phyloP scores from a whole-genome alignment of 2,329 filamentous ascomycete species.

The Juglanconis sp. region DNA sequence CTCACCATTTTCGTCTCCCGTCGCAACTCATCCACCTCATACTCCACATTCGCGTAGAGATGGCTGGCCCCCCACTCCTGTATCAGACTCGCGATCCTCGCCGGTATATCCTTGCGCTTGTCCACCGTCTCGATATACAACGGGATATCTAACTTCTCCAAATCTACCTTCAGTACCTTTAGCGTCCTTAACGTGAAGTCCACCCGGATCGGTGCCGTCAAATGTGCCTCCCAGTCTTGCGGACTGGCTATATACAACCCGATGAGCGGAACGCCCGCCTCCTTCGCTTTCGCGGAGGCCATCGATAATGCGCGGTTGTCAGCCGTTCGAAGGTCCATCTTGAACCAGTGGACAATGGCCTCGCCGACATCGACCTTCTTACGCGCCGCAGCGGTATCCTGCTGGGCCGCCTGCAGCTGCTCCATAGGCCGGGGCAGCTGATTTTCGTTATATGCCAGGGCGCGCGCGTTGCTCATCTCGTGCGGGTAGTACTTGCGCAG shows the following conservation, averaged over 20 bases:
- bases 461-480: slow-evolving; percentile 81
- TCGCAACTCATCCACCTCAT: slow-evolving; percentile 85
- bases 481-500: slow-evolving; percentile 76
- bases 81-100: slow-evolving; percentile 62
- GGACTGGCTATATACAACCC: slow-evolving; percentile 77
- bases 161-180: slow-evolving; percentile 59
- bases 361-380: slow-evolving; percentile 50
- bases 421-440: slow-evolving; percentile 72
- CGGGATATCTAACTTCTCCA: slow-evolving; percentile 72
- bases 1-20: slow-evolving; percentile 68
- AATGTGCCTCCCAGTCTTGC: slow-evolving; percentile 79
- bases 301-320: slow-evolving; percentile 72
- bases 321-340: slow-evolving; percentile 68
- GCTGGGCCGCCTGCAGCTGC: slow-evolving; percentile 57
- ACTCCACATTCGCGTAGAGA: slow-evolving; percentile 81
- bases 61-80: slow-evolving; percentile 71
- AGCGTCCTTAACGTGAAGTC: slow-evolving; percentile 79
- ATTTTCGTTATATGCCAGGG: slow-evolving; percentile 68
- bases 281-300: slow-evolving; percentile 53
- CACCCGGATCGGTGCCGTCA: slow-evolving; percentile 68
- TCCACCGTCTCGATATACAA: slow-evolving; percentile 71
- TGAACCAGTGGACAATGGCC: slow-evolving; percentile 87
- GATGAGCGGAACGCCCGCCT: slow-evolving; percentile 60
- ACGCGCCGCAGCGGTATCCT: slow-evolving; percentile 55
- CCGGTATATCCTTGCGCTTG: slow-evolving; percentile 59